phyloP scores from a whole-genome alignment of 139 green algal genomes.

The Gonium pectorale region DNA sequence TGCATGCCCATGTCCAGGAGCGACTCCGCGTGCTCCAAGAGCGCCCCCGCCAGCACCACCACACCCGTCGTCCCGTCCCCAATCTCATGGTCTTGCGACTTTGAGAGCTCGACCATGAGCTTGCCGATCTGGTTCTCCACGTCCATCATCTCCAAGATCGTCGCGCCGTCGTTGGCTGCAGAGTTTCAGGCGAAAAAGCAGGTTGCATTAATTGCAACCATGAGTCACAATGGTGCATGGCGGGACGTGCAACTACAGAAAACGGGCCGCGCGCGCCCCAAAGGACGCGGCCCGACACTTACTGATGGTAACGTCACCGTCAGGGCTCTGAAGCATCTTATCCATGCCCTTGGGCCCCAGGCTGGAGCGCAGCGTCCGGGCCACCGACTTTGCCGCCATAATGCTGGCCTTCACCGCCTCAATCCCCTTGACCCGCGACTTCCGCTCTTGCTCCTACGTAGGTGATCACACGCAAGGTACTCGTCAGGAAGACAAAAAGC shows the following conservation, averaged over 20 bases:
- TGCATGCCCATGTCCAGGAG: conserved; percentile 99
- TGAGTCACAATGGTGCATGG: too few relatives aligned
- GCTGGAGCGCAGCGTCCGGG: conserved; percentile 85
- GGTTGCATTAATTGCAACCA: too few relatives aligned
- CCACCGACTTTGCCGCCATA: conserved; percentile 93
- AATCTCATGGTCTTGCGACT: conserved; percentile 90
- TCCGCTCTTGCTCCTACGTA: conserved; percentile 92
- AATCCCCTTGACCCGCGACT: conserved; percentile 88
- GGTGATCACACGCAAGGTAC: neutral
- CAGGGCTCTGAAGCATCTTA: conserved; percentile 98
- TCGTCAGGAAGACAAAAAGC: neutral
- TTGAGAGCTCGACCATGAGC: conserved; percentile 97
- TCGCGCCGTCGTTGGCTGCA: conserved; percentile 98
- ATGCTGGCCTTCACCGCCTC: conserved; percentile 98
- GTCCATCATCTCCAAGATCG: conserved; percentile 99
- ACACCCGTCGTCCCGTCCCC: conserved; percentile 97
- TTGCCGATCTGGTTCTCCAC: conserved; percentile 99
- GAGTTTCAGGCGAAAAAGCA: too few relatives aligned
- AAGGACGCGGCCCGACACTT: too few relatives aligned
- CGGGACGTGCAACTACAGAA: too few relatives aligned
- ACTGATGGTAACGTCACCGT: conserved; percentile 99
- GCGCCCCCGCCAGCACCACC: conserved; percentile 85
- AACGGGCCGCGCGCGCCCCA: too few relatives aligned
- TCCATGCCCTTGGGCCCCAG: conserved; percentile 98
- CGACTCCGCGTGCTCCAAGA: conserved; percentile 86